Conservation (phyloP, 768 basidiomycete species). For the Tylopilus balloui region DNA sequence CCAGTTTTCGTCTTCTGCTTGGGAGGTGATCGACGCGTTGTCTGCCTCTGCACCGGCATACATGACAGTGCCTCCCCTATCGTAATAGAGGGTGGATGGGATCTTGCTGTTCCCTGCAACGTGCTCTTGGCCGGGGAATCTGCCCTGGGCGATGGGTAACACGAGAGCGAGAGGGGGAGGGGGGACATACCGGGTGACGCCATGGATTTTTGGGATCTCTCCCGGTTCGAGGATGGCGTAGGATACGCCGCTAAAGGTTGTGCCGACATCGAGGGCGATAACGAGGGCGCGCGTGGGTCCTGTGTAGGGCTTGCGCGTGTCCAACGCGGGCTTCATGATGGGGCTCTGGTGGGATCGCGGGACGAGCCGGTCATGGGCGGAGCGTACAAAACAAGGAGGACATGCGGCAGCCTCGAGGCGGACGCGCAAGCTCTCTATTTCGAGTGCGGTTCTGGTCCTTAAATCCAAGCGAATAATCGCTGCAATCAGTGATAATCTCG, state of each 20-base stretch:
- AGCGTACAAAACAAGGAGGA: background rate
- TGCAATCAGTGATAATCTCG: slow-evolving; percentile 37
- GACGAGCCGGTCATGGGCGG: background rate
- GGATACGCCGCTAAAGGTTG: slow-evolving; percentile 79
- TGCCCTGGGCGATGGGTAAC: slow-evolving; percentile 29
- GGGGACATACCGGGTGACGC: slow-evolving; percentile 62
- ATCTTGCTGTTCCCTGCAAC: slow-evolving; percentile 83
- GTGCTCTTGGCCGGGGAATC: slow-evolving; percentile 83
- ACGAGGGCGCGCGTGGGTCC: slow-evolving; percentile 63
- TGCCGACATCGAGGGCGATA: slow-evolving; percentile 78
- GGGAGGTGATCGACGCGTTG: slow-evolving; percentile 47
- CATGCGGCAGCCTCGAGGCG: slow-evolving; percentile 17
- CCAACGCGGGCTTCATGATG: slow-evolving; percentile 50
- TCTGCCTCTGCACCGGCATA: slow-evolving; percentile 79
- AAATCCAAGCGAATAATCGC: slow-evolving; percentile 9
- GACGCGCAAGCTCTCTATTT: slow-evolving; percentile 18
- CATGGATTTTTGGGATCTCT: slow-evolving; percentile 76
- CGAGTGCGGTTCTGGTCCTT: slow-evolving; percentile 3
- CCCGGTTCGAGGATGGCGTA: slow-evolving; percentile 81
- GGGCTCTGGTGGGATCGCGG: too few relatives aligned
- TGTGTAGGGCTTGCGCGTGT: slow-evolving; percentile 69
- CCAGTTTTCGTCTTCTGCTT: slow-evolving; percentile 77
- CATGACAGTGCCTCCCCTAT: slow-evolving; percentile 58
- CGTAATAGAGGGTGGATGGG: slow-evolving; percentile 73
- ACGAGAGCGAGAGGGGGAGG: background rate